phyloP scores from a whole-genome alignment of 2,329 filamentous ascomycete genomes.

The Beauveria rudraprayagi region DNA sequence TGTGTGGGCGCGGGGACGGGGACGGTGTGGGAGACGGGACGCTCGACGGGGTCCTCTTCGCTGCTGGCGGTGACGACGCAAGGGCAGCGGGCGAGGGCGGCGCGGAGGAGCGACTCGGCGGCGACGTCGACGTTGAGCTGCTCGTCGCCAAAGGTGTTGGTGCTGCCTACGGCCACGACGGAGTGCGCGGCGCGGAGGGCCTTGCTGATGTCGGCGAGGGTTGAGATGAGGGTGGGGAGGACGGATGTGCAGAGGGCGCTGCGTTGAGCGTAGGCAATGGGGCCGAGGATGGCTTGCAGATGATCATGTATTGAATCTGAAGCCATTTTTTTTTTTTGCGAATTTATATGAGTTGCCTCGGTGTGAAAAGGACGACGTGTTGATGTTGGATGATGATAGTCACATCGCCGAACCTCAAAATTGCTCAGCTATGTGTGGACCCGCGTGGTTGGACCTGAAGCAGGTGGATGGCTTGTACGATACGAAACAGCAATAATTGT shows the following conservation, averaged over 20 bases:
- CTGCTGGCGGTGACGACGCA: slow-evolving; percentile 45
- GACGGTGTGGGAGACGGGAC: slow-evolving; percentile 17
- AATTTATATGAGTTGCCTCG: not conserved
- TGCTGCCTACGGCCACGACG: slow-evolving; percentile 39
- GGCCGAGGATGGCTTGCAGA: slow-evolving; percentile 19
- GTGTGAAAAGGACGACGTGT: not conserved
- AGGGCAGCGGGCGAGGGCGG: slow-evolving; percentile 34
- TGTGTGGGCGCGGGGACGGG: not conserved
- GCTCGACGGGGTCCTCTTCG: slow-evolving; percentile 53
- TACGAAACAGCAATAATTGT: not conserved
- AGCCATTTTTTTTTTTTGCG: not conserved
- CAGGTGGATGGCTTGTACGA: not conserved
- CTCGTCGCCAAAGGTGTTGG: slow-evolving; percentile 51
- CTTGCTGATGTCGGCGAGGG: slow-evolving; percentile 36
- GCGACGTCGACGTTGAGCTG: slow-evolving; percentile 51
- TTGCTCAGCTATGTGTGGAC: slow-evolving; percentile 5
- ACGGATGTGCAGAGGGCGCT: slow-evolving; percentile 34
- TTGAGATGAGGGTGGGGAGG: slow-evolving; percentile 39
- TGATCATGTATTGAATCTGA: slow-evolving; percentile 1
- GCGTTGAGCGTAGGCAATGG: slow-evolving; percentile 15
- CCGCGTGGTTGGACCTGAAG: not conserved
- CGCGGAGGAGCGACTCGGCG: slow-evolving; percentile 41
- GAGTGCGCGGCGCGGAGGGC: slow-evolving; percentile 36
- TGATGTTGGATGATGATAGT: not conserved
- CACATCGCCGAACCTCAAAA: not conserved